Base-by-base conservation (phyloP, 768 basidiomycete genomes). In the Mycena capillaripes region DNA sequence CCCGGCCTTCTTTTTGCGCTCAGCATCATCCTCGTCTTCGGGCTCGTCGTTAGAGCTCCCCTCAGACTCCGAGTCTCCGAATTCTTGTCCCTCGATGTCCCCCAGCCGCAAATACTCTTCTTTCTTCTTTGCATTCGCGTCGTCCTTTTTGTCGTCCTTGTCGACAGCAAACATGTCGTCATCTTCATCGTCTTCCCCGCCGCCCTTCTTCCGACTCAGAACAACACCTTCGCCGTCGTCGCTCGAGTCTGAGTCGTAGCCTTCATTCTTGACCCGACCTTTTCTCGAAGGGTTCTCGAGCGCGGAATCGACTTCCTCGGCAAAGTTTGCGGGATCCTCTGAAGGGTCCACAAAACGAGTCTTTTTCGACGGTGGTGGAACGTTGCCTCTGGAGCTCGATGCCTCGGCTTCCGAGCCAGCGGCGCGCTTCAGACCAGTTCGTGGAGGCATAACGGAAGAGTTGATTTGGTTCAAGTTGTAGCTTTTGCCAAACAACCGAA, bases 1-100 rank as follows among this genome's bases (percentile, higher is more conserved):
- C 16, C 93, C 93, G 44, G 87, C 90, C 81, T 95, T 95, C 84
- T 89, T 91, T 79, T 88, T 84, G 76, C 92, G 89, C 77, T 89
- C 88, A n/a, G 87, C 90, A 61, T 94, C 93, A 79, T 96, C 93
- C 78, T 97, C 93, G 78, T 96, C 92, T 74, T 90, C 90, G 0
- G 89, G 87, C 52, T 89, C 85, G 46, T 85, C 87, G 2, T 84
- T 84, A 3, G 82, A 82, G 10, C 84, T 87, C 19, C 80, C 84
- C 0, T 83, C 89, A 0, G 86, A 86, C 4, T 80, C 86, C 0
- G 84, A 83, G 44, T 84, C 84, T 29, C 85, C 89, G 76, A 99
- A 99, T 79, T 97, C 97, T 80, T 99, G 98, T 0, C 98, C 98
- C 81, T 98, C 97, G 77, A 99, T 97, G 79, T 99, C 97, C 9